Evolutionary conservation across 2,329 filamentous ascomycete species (phyloP).

Genomic region (Coniochaeta sp.): DNA sequence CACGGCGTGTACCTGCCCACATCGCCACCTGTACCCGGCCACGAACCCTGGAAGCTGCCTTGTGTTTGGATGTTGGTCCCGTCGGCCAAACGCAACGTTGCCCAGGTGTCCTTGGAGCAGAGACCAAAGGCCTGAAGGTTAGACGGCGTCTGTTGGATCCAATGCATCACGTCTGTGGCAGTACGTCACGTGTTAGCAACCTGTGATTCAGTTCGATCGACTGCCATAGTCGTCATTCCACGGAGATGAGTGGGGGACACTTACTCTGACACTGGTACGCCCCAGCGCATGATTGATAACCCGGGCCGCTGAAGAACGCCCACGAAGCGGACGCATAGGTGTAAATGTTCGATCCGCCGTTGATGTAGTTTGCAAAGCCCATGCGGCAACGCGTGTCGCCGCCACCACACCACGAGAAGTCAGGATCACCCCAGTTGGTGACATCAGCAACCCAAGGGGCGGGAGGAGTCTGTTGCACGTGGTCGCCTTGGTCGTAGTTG

Average conservation of each 20-base stretch:
- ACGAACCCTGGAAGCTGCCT: slow-evolving; percentile 26
- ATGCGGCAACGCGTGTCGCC: slow-evolving; percentile 31
- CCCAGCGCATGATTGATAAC: slow-evolving; percentile 24
- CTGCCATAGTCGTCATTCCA: neutral
- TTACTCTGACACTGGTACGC: slow-evolving; percentile 24
- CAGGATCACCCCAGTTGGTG: slow-evolving; percentile 30
- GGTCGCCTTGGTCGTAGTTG: slow-evolving; percentile 37
- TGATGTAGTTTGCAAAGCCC: slow-evolving; percentile 33
- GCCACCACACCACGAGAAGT: slow-evolving; percentile 31
- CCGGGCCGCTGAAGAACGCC: slow-evolving; percentile 33
- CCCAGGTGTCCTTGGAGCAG: slow-evolving; percentile 29
- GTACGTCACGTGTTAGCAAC: neutral
- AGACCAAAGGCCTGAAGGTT: slow-evolving; percentile 33
- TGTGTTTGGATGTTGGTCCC: slow-evolving; percentile 23
- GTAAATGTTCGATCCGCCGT: slow-evolving; percentile 31
- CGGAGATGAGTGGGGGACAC: slow-evolving; percentile 2
- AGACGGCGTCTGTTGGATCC: slow-evolving; percentile 26
- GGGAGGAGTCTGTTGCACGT: slow-evolving; percentile 24
- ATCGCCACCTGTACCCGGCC: slow-evolving; percentile 21
- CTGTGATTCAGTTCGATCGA: neutral
- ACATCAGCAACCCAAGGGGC: slow-evolving; percentile 30
- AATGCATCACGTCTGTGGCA: slow-evolving; percentile 27
- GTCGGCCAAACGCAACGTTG: slow-evolving; percentile 25
- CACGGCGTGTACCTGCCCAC: slow-evolving; percentile 27
- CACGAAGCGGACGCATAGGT: slow-evolving; percentile 34